Base-by-base conservation (phyloP, 2,329 filamentous ascomycete species). In the Ophiosphaerella narmari region DNA sequence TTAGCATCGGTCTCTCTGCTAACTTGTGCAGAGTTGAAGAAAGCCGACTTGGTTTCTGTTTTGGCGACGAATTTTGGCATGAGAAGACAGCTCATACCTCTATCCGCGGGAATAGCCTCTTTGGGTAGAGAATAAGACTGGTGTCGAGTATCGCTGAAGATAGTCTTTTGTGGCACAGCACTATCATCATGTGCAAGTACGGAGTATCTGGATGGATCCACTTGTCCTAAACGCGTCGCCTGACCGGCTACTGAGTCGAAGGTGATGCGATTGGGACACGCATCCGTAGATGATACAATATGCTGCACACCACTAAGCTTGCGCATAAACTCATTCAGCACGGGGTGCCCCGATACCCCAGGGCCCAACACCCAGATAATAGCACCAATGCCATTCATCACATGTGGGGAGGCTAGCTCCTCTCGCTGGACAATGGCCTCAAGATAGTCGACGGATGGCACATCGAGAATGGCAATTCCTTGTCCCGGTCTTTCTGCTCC, bases 311-410 rank as follows among this genome's bases (percentile, higher is more conserved):
- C 66, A 2, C 77, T 70, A 57, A 84, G 82, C 32, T 82, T 78
- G 24, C 80, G 63, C 72, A 95, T 90, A 67, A 96, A 96, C 2
- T 81, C 74, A 48, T 81, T 80, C 14, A 99, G 73, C 18, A 78
- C 79, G 9, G 80, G 65, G 68, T 94, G 82, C 3, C 80, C 76
- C 6, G 81, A 77, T 12, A 97, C 79, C 2, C 82, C 85, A 4
- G 81, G 79, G 0, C 90, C 90, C 23, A 97, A 80, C 21, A 90
- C 86, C 93, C 94, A 99, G 60, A 94, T 83, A 41, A 95, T 82
- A 35, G 81, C 81, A 39, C 81, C 77, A 39, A 97, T 72, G 41
- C 86, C 83, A 6, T 78, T 77, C 79, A 90, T 90, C 31, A 95
- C 76, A 26, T 83, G 76, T 9, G 77, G 63, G 33, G 83, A 82